Percentiles rank a stretch among this genome's conserved stretches.
phyloP scores from a whole-genome alignment of 129 eudicot genomes.

The Smallanthus sonchifolius region DNA sequence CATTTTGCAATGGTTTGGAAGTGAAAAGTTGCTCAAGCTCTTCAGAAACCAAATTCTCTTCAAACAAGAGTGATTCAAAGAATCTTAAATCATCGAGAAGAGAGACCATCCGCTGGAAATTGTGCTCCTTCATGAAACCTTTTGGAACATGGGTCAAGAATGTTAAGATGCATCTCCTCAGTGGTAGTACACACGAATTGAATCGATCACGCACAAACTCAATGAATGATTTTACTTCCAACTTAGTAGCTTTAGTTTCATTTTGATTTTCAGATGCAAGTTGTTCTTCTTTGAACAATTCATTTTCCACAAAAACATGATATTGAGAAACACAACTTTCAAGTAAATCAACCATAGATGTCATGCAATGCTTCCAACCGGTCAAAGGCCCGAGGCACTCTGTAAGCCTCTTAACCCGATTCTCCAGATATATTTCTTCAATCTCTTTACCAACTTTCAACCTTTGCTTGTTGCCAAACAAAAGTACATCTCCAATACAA shows the following conservation, averaged over 20 bases:
- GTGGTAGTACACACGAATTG: conserved; percentile 17
- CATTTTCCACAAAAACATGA: conserved; percentile 38
- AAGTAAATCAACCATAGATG: conserved; percentile 52
- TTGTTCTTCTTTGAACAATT: conserved; percentile 15
- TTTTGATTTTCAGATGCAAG: conserved; percentile 8
- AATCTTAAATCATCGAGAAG: conserved; percentile 25
- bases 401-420: conserved; percentile 48
- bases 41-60: conserved; percentile 34
- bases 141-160: conserved; percentile 60
- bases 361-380: conserved; percentile 56
- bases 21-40: conserved; percentile 35
- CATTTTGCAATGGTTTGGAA: background rate
- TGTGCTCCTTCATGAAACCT: conserved; percentile 33
- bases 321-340: conserved; percentile 48
- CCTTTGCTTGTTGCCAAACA: conserved; percentile 59
- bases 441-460: conserved; percentile 43
- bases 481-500: conserved; percentile 48
- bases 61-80: conserved; percentile 36
- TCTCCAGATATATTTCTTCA: conserved; percentile 51
- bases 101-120: conserved; percentile 21
- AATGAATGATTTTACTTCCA: conserved; percentile 32
- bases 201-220: conserved; percentile 48
- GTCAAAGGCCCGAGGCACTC: conserved; percentile 44
- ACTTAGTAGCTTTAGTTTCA: background rate
- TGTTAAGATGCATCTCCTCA: conserved; percentile 38